Base-by-base conservation (phyloP, 2,329 filamentous ascomycete genomes). In the Cercospora nicotianae region DNA sequence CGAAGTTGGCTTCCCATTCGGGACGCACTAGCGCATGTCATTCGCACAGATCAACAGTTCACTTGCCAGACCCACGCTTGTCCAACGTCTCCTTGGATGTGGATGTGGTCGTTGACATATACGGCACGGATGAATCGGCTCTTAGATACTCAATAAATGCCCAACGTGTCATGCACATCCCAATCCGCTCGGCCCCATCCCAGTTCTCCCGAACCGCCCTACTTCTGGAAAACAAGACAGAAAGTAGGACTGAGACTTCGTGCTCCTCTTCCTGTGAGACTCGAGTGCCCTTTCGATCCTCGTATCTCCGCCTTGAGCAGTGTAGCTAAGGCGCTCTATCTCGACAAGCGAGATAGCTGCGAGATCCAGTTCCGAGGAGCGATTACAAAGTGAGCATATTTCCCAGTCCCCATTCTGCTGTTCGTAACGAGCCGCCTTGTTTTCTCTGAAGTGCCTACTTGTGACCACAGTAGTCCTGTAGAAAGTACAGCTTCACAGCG, bases 1-100 rank as follows among this genome's bases (percentile, higher is more conserved):
- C 48, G 55, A 58, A 33, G 55, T 58, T 58, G 55, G 55, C 55
- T 58, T 58, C 55, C 55, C 55, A 36, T 58, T 58, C 55, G 55
- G 30, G 55, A 58, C 55, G 30, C 55, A 33, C 55, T 33, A 33
- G 55, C 16, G 26, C 28, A 58, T 58, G 53, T 58, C 53, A 58
- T 58, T 58, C 53, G 53, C 53, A 58, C 53, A 58, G 53, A 33
- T 33, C 53, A 31, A 58, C 26, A n/a, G 55, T 33, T 58, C 55
- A 36, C 31, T 31, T 31, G 55, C 28, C 3, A 31, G 13, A n/a
- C 53, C 53, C 53, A 33, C 53, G 45, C 20, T 13, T 58, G 26
- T 20, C 26, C 53, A 31, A 30, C 53, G 13, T 58, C 53, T 58
- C 53, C 53, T 58, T 13, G 26, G n/a, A 31, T 33, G 5, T 13